Conservation (phyloP, 2,329 filamentous ascomycete species). For the Talaromyces albobiverticillius region DNA sequence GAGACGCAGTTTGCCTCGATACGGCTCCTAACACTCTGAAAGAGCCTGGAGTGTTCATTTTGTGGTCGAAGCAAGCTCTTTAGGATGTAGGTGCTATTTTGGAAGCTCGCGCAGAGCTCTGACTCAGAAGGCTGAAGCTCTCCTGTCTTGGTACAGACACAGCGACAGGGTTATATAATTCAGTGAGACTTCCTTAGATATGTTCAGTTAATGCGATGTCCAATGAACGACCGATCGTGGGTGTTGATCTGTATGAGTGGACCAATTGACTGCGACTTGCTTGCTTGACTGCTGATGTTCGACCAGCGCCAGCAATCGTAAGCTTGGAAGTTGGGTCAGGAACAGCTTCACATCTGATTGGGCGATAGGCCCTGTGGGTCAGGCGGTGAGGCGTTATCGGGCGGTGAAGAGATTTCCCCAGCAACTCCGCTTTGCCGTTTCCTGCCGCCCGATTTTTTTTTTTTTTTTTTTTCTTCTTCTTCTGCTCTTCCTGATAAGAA, state of each 20-base stretch:
- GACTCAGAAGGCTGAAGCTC: background rate
- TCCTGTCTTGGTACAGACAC: background rate
- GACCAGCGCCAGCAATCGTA: background rate
- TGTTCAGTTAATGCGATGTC: background rate
- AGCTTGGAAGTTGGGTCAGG: background rate
- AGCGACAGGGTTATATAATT: background rate
- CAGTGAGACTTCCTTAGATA: background rate
- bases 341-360: background rate
- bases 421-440: background rate
- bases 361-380: background rate
- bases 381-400: conserved; percentile 15
- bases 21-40: conserved; percentile 2
- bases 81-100: background rate
- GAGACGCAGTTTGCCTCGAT: background rate
- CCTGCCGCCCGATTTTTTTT: conserved; percentile 8
- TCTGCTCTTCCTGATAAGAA: background rate
- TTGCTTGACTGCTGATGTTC: background rate
- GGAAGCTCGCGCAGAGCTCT: conserved; percentile 1
- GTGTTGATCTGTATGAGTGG: background rate
- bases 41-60: background rate
- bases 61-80: background rate
- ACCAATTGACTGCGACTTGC: background rate
- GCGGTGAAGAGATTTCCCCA: conserved; percentile 13
- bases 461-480: conserved; percentile 3
- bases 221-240: background rate